Conservation (phyloP, 495 filamentous ascomycete species). For the Podospora pseudopauciseta region DNA sequence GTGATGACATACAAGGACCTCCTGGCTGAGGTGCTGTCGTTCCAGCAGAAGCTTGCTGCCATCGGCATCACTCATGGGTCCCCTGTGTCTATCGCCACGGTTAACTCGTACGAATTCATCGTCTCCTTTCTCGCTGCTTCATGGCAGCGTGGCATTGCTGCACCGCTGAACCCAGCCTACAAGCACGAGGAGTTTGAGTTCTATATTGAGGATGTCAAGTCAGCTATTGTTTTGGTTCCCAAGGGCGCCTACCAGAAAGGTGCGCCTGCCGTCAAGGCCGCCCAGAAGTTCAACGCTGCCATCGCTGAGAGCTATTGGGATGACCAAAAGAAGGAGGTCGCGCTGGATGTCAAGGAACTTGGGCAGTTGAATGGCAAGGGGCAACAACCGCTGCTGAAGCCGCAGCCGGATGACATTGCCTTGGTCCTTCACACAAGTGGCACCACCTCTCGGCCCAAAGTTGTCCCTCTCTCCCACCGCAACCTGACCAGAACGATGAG, state of each 20-base stretch:
- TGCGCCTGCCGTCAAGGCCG: slow-evolving; percentile 67
- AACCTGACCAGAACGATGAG: slow-evolving; percentile 63
- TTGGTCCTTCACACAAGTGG: slow-evolving; percentile 72
- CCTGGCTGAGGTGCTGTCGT: slow-evolving; percentile 54
- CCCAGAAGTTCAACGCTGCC: slow-evolving; percentile 68
- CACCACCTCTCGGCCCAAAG: slow-evolving; percentile 80
- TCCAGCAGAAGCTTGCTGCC: slow-evolving; percentile 68
- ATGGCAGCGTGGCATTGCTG: slow-evolving; percentile 74
- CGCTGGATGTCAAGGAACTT: slow-evolving; percentile 67
- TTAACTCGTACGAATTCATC: slow-evolving; percentile 79
- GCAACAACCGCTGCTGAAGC: slow-evolving; percentile 46
- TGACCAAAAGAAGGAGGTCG: slow-evolving; percentile 54
- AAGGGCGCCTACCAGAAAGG: slow-evolving; percentile 58
- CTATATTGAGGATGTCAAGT: slow-evolving; percentile 80
- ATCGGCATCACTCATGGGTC: slow-evolving; percentile 61
- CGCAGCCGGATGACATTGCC: slow-evolving; percentile 62
- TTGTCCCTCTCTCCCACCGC: slow-evolving; percentile 72
- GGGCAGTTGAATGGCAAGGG: slow-evolving; percentile 59
- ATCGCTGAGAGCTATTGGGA: slow-evolving; percentile 81
- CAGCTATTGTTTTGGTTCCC: slow-evolving; percentile 69
- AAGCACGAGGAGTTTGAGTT: slow-evolving; percentile 87
- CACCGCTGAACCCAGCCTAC: slow-evolving; percentile 77
- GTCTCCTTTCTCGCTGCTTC: slow-evolving; percentile 74
- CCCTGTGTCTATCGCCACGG: slow-evolving; percentile 71
- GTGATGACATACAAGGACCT: slow-evolving; percentile 63